These are phyloP conservation scores for Typha latifolia DNA, from an alignment of 176 grass and related monocot species.

Conservation along the genomic window DNA sequence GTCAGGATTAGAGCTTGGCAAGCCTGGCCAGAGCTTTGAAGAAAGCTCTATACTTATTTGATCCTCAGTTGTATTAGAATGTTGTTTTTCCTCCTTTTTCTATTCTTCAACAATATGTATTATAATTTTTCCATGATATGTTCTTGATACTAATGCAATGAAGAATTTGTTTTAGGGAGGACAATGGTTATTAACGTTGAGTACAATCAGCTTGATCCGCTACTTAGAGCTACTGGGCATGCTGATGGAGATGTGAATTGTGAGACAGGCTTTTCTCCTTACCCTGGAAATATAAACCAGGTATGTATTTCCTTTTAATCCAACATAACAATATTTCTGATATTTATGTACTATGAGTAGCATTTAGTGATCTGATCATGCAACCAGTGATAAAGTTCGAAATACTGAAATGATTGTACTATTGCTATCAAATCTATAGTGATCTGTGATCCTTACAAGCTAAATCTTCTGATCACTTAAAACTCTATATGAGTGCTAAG, in stretches of 20 bases:
- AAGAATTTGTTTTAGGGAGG: slow-evolving; percentile 40
- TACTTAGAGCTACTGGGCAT: slow-evolving; percentile 81
- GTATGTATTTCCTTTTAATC: slow-evolving; percentile 23
- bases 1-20: too few relatives aligned
- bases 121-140: slow-evolving; percentile 12
- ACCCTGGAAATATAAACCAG: slow-evolving; percentile 98
- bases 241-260: slow-evolving; percentile 82
- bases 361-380: not conserved
- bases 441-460: too few relatives aligned
- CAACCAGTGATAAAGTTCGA: not conserved
- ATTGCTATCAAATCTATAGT: not conserved
- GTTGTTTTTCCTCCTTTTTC: too few relatives aligned
- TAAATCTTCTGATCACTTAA: too few relatives aligned
- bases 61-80: too few relatives aligned
- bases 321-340: not conserved
- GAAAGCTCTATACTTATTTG: too few relatives aligned
- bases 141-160: not conserved
- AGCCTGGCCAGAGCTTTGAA: too few relatives aligned
- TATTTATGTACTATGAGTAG: not conserved
- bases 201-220: slow-evolving; percentile 97
- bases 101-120: not conserved
- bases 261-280: slow-evolving; percentile 87
- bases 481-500: too few relatives aligned
- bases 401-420: not conserved
- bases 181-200: slow-evolving; percentile 97